phyloP scores from a whole-genome alignment of 305 asterid species.

The Fraxinus greggii region DNA sequence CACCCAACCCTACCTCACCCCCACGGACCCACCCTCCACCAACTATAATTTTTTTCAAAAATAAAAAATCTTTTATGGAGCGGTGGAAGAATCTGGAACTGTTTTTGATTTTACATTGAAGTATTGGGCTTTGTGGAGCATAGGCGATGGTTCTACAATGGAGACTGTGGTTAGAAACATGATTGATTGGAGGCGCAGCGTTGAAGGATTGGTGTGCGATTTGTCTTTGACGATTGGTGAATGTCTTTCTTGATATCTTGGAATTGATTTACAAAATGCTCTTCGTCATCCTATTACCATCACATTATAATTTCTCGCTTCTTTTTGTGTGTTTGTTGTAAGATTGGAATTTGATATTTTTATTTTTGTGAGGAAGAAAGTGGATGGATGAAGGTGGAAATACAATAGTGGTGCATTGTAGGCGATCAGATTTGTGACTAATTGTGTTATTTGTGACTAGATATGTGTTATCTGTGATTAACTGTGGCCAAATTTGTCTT shows the following conservation, averaged over 20 bases:
- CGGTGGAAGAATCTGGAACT: conserved; percentile 57
- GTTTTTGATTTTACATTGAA: conserved; percentile 55
- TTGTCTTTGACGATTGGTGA: conserved; percentile 28
- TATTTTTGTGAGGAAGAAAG: too few species aligned
- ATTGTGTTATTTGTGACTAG: too few species aligned
- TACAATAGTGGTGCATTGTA: too few species aligned
- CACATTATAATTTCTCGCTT: neutral
- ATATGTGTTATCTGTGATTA: too few species aligned
- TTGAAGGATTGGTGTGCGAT: conserved; percentile 58
- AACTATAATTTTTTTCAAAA: too few species aligned
- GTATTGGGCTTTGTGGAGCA: conserved; percentile 47
- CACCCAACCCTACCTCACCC: too few species aligned
- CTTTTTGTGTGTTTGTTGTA: too few species aligned
- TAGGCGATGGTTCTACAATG: conserved; percentile 51
- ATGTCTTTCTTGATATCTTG: conserved; percentile 43
- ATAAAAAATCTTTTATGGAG: conserved; percentile 25
- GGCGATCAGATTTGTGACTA: too few species aligned
- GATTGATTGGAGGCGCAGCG: conserved; percentile 62
- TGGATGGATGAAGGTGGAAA: too few species aligned
- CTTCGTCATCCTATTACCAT: conserved; percentile 87
- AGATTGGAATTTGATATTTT: too few species aligned
- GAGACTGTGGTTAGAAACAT: conserved; percentile 41
- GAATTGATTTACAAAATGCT: conserved; percentile 82
- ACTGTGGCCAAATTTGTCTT: too few species aligned
- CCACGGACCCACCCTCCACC: too few species aligned